Conservation (phyloP, 306 rosid genomes). For the Cyamopsis tetragonoloba region DNA sequence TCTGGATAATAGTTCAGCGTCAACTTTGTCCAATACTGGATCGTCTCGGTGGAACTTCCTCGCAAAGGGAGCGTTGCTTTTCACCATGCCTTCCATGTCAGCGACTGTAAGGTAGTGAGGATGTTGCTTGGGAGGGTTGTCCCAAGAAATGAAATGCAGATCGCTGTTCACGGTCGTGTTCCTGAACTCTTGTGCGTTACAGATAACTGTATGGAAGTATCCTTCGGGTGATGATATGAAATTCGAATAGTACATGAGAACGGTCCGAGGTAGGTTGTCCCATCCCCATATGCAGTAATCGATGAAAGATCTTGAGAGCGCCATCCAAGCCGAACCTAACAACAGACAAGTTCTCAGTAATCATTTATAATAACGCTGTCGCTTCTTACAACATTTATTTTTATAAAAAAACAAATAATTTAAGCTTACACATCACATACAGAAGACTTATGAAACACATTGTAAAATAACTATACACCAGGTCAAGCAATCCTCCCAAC, state of each 20-base stretch:
- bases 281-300: slow-evolving; percentile 99
- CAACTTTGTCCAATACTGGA: slow-evolving; percentile 76
- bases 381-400: neutral
- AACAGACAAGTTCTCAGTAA: slow-evolving; percentile 26
- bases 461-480: too few relatives aligned
- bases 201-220: slow-evolving; percentile 92
- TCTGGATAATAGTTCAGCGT: slow-evolving; percentile 58
- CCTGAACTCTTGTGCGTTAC: slow-evolving; percentile 88
- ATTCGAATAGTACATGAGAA: slow-evolving; percentile 90
- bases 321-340: slow-evolving; percentile 99
- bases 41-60: slow-evolving; percentile 80
- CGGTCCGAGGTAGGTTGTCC: slow-evolving; percentile 96
- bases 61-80: slow-evolving; percentile 91
- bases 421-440: neutral
- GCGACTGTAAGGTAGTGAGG: slow-evolving; percentile 76
- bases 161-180: slow-evolving; percentile 95
- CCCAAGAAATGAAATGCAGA: slow-evolving; percentile 96
- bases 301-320: slow-evolving; percentile 79
- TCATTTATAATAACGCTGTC: neutral
- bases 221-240: slow-evolving; percentile 97
- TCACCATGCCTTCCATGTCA: slow-evolving; percentile 65
- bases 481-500: neutral
- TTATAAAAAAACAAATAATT: neutral
- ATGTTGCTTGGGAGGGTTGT: slow-evolving; percentile 99
- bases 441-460: neutral